Percentiles rank a stretch among this genome's conserved stretches.
phyloP scores from a whole-genome alignment of 75 land plant genomes.

The Pinus taeda region DNA sequence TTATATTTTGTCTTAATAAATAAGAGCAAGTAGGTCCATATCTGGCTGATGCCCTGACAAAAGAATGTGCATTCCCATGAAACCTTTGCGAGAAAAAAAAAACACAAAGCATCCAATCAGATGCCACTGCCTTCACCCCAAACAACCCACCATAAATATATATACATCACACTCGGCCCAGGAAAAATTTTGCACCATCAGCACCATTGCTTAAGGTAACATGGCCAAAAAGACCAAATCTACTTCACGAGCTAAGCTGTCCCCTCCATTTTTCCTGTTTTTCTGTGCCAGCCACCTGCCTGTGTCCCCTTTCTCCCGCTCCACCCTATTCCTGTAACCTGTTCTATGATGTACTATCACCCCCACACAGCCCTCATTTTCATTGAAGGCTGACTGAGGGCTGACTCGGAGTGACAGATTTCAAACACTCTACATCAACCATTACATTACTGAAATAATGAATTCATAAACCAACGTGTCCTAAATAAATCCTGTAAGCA shows the following conservation, averaged over 20 bases:
- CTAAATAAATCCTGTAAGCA: too few relatives aligned
- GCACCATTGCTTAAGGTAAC: neutral
- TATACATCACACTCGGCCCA: neutral
- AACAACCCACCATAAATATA: neutral
- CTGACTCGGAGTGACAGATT: too few relatives aligned
- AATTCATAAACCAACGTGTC: too few relatives aligned
- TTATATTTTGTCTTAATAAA: neutral
- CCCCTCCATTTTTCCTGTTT: neutral
- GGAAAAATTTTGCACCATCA: neutral
- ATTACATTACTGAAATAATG: too few relatives aligned
- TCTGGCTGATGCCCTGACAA: slow-evolving; percentile 5
- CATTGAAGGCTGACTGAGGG: too few relatives aligned
- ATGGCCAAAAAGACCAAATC: neutral
- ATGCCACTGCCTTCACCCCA: neutral
- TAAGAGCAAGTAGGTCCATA: slow-evolving; percentile 11
- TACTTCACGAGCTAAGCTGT: neutral
- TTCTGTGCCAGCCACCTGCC: neutral
- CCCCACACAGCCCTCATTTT: too few relatives aligned
- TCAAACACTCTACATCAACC: too few relatives aligned
- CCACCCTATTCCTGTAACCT: neutral
- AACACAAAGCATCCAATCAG: slow-evolving; percentile 8
- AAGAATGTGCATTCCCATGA: slow-evolving; percentile 10
- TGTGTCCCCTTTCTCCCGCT: neutral
- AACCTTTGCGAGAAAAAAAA: neutral
- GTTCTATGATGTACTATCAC: too few relatives aligned